Evolutionary conservation across 2,329 filamentous ascomycete species (phyloP), one percentile per base, ranked within the genome.

Genomic region (Myriosclerotinia duriaeana): DNA sequence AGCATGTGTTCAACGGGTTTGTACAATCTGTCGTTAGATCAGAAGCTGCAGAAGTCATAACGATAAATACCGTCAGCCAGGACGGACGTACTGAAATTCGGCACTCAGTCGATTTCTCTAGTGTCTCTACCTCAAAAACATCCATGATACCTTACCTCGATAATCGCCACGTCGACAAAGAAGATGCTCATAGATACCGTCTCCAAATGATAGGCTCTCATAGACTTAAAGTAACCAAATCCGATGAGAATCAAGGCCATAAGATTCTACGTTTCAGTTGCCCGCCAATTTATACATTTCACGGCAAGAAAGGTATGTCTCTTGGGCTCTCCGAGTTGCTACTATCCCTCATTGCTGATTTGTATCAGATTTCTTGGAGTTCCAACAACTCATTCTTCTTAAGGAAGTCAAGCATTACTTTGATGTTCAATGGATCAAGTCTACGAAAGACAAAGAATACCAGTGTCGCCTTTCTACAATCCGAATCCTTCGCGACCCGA

Each of bases 71-170:
- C 11, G 50, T 64, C 5, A 68, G 67, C 48, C 54, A 67, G 38
- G 69, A 73, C 17, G 64, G 66, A 52, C 42, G 50, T 22, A 67
- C 63, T 26, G 68, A 68, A 52, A 54, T 71, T n/a, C 66, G 67
- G 14, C 71, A 72, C 48, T 61, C 69, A 5, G 58, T 70, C 34
- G 69, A 73, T 55, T 22, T 46, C 11, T 66, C 50, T 20, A 65
- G 54, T 22, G 53, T 61, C 5, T 40, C 65, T 5, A 14, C 52
- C 3, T 67, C 60, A 4, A 69, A 71, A 52, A 71, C 66, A 6
- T 70, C 69, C 14, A 72, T 73, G 71, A 72, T 68, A 48, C 71
- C 71, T 26, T 72, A 69, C 56, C 66, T 72, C 7, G 70, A 73
- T 42, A 70, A 72, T 40, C 44, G 48, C 12, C 71, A 72, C 46